Base-by-base conservation (phyloP, 1,284 basidiomycete genomes). In the Jaminaea rosea region DNA sequence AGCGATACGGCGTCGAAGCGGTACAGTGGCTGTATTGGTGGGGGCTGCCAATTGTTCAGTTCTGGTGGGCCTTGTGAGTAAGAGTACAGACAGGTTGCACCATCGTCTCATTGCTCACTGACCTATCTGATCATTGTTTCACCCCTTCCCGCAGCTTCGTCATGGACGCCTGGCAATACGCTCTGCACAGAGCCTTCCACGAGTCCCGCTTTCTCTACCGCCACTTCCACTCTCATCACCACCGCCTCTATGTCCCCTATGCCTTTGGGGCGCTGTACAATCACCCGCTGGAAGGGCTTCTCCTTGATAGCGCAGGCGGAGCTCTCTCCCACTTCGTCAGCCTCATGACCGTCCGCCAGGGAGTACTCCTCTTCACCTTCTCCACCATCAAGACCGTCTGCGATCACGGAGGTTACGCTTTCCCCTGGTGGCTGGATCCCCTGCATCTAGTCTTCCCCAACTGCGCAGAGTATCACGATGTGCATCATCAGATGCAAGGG, bases 101-200 rank as follows among this genome's bases (percentile, higher is more conserved):
- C 19, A 47, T 10, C 2, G 23, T 4, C 27, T 15, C 52, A 23
- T 27, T 21, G 26, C 21, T 24, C n/a, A 27, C 42, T 27, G 26
- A 41, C 55, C 46, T 50, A 55, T 46, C 37, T 31, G 44, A 55
- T 41, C 15, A 8, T 19, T 23, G n/a, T 34, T 29, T 15, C 3
- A 23, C 28, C 21, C 26, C 26, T 23, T n/a, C 5, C 1, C 17
- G 1, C 60, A 96, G 91, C 78, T 87, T 94, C 75, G 75, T 93
- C 57, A 86, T 98, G 70, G 93, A 99, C 77, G 91, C 92, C 28
- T 97, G 91, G 91, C 91, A 99, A 76, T 99, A 98, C 77, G 89
- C 89, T 76, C 80, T 90, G 34, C 93, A 99, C 75, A 88, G 94
- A 44, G 77, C 79, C 36, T 89, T 96, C 84, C 93, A 98, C 78